Percentiles rank a stretch among this genome's conserved stretches.
phyloP scores from a whole-genome alignment of 2,329 filamentous ascomycete species.

The Neonectria neomacrospora region DNA sequence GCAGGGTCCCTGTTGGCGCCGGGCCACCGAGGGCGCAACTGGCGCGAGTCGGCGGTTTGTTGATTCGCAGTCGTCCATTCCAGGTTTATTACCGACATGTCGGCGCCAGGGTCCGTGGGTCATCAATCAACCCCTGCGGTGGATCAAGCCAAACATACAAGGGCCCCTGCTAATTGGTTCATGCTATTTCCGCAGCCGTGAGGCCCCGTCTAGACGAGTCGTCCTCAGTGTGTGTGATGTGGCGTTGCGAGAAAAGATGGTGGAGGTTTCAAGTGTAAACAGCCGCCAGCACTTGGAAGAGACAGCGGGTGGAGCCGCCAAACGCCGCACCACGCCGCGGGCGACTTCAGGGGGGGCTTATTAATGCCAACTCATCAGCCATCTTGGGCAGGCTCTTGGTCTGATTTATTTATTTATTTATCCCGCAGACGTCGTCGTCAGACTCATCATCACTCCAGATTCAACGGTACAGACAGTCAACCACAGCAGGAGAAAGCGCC shows the following conservation, averaged over 20 bases:
- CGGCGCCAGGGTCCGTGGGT: background rate
- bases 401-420: no score
- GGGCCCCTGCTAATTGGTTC: conserved; percentile 13
- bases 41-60: background rate
- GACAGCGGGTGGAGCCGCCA: background rate
- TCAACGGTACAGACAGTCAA: no score
- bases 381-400: no score
- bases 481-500: background rate
- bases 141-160: conserved; percentile 4
- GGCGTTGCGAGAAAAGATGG: background rate
- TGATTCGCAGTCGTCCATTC: background rate
- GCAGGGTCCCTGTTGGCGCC: background rate
- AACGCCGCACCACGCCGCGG: background rate
- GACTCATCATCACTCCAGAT: background rate
- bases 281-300: background rate
- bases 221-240: conserved; percentile 1
- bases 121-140: conserved; percentile 15
- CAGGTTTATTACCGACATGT: conserved; percentile 1
- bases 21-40: background rate
- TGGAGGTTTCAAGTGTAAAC: background rate
- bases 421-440: background rate
- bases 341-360: conserved; percentile 3
- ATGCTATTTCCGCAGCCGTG: background rate
- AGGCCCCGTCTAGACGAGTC: background rate
- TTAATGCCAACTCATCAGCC: background rate